Evolutionary conservation across 1,284 basidiomycete genomes (phyloP).

Genomic region (Kalmanozyma brasiliensis): DNA sequence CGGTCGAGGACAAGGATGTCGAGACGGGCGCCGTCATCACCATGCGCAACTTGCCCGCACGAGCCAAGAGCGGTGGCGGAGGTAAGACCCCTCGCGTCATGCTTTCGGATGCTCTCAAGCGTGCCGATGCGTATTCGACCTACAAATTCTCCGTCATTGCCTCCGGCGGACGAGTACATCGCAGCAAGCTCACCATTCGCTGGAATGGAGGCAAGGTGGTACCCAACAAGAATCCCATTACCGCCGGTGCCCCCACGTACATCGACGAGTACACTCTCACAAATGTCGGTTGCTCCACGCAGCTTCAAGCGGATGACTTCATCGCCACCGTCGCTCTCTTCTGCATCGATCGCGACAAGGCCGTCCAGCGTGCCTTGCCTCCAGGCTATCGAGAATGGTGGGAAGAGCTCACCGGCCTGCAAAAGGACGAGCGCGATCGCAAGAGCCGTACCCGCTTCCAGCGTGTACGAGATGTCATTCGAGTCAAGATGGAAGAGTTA

Average conservation of each 20-base stretch:
- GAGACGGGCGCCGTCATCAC: conserved; percentile 39
- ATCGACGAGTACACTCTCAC: conserved; percentile 83
- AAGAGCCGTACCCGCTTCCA: conserved; percentile 73
- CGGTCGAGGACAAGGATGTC: conserved; percentile 76
- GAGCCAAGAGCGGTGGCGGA: conserved; percentile 53
- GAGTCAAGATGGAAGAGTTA: conserved; percentile 72
- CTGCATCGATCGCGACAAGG: conserved; percentile 69
- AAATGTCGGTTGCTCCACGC: conserved; percentile 81
- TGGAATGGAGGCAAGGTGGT: conserved; percentile 61
- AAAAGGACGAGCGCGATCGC: conserved; percentile 75
- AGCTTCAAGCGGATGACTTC: conserved; percentile 87
- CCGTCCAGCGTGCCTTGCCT: conserved; percentile 73
- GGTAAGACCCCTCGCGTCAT: conserved; percentile 60
- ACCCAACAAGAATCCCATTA: conserved; percentile 70
- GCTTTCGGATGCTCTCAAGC: conserved; percentile 63
- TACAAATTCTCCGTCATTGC: conserved; percentile 72
- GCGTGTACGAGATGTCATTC: conserved; percentile 74
- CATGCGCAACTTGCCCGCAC: conserved; percentile 49
- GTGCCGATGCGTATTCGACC: conserved; percentile 78
- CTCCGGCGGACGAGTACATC: conserved; percentile 48
- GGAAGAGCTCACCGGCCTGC: conserved; percentile 83
- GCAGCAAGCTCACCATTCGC: conserved; percentile 58
- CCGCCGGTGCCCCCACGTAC: conserved; percentile 62
- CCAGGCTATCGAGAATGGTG: conserved; percentile 86
- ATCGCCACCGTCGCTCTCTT: conserved; percentile 84